phyloP scores from a whole-genome alignment of 805 yeast genomes.

The Candida schatavii region DNA sequence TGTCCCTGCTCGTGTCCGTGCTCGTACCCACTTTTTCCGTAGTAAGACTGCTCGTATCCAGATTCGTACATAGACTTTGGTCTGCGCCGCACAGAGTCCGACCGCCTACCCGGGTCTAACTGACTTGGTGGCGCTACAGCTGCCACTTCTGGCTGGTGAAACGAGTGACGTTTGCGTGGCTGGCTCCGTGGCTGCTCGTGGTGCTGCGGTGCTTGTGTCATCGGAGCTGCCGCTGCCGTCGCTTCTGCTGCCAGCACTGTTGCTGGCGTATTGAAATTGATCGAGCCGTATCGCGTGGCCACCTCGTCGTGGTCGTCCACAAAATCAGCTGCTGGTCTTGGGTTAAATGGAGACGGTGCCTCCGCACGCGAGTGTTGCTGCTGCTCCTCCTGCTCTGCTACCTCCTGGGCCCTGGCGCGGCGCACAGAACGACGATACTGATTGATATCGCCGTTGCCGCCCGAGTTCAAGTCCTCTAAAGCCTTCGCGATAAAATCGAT shows the following conservation, averaged over 20 bases:
- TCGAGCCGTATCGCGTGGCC: constrained; percentile 37
- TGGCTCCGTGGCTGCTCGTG: neutral
- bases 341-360: constrained; percentile 16
- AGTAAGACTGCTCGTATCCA: neutral
- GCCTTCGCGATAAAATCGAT: constrained; percentile 47
- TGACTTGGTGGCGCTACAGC: neutral
- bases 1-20: neutral
- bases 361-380: constrained; percentile 8
- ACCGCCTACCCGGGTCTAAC: too few relatives aligned
- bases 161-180: too few relatives aligned
- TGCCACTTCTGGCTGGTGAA: neutral
- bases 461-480: constrained; percentile 41
- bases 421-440: constrained; percentile 40
- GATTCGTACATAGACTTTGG: constrained; percentile 6
- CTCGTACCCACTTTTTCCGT: neutral
- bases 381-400: neutral
- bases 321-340: constrained; percentile 24
- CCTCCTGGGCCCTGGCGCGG: constrained; percentile 13
- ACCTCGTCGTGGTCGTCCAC: constrained; percentile 36
- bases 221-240: too few relatives aligned
- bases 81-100: constrained; percentile 1
- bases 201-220: neutral
- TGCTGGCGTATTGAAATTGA: constrained; percentile 9
- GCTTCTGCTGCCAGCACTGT: neutral
- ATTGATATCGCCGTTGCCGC: constrained; percentile 43